A percentile compares a stretch with the other conserved stretches of the same genome.
Conservation (phyloP, 768 basidiomycete species). For the Agrocybe chaxingu region DNA sequence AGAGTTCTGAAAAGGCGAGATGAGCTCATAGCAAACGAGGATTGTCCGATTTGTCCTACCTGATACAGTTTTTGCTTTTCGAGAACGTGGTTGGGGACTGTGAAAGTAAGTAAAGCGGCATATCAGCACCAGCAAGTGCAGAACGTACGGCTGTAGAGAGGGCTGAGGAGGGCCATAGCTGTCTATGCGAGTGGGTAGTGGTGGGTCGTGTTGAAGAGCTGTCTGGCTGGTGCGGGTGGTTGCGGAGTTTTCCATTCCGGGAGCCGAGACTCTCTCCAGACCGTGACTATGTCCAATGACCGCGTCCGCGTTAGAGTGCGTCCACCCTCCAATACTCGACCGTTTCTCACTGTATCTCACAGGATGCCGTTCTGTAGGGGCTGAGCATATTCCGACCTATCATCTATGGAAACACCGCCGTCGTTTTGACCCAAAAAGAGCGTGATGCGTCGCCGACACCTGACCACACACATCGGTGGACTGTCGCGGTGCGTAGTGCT, state of each 20-base stretch:
- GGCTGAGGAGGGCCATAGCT: slow-evolving; percentile 48
- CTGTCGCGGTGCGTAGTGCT: slow-evolving; percentile 89
- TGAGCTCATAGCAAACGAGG: slow-evolving; percentile 6
- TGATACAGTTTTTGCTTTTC: slow-evolving; percentile 68
- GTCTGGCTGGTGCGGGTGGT: slow-evolving; percentile 29
- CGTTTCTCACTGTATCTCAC: slow-evolving; percentile 10
- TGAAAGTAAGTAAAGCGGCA: slow-evolving; percentile 8
- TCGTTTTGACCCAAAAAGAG: slow-evolving; percentile 72
- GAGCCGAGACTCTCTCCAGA: slow-evolving; percentile 36
- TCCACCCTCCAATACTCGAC: slow-evolving; percentile 17
- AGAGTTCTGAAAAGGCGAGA: slow-evolving; percentile 31
- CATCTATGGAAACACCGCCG: slow-evolving; percentile 93
- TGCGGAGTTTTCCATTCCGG: slow-evolving; percentile 43
- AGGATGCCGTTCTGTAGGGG: slow-evolving; percentile 46
- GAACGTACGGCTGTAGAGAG: slow-evolving; percentile 63
- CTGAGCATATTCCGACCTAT: slow-evolving; percentile 85
- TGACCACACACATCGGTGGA: slow-evolving; percentile 96
- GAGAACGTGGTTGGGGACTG: slow-evolving; percentile 57
- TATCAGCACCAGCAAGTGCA: neutral
- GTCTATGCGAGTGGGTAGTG: slow-evolving; percentile 11
- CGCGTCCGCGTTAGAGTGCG: slow-evolving; percentile 79
- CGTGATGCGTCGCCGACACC: slow-evolving; percentile 48
- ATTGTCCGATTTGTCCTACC: slow-evolving; percentile 33
- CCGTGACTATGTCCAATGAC: slow-evolving; percentile 49
- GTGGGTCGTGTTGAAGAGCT: slow-evolving; percentile 17